phyloP scores from a whole-genome alignment of 2,329 filamentous ascomycete species.

The Mycogone perniciosa region DNA sequence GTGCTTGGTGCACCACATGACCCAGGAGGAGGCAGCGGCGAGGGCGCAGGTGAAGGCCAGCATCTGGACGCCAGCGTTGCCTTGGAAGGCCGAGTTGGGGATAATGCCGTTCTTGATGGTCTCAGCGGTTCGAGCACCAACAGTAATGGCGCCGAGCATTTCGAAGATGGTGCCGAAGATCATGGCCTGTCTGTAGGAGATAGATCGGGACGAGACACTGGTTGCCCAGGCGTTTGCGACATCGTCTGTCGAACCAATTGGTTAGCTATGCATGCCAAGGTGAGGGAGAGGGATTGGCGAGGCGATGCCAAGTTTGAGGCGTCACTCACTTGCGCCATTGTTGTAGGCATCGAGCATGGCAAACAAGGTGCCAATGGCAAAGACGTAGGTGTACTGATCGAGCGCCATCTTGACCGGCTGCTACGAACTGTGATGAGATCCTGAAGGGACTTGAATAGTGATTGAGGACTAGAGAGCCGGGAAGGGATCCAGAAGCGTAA shows the following conservation, averaged over 20 bases:
- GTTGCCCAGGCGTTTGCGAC: slow-evolving; percentile 81
- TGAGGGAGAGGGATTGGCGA: background rate
- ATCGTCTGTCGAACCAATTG: slow-evolving; percentile 52
- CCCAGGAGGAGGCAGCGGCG: slow-evolving; percentile 60
- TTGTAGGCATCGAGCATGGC: slow-evolving; percentile 72
- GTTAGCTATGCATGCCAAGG: slow-evolving; percentile 9
- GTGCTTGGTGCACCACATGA: slow-evolving; percentile 71
- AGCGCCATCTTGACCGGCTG: slow-evolving; percentile 44
- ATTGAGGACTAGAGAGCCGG: background rate
- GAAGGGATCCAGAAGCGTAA: background rate
- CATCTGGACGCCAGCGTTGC: slow-evolving; percentile 60
- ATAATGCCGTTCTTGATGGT: slow-evolving; percentile 76
- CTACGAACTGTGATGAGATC: background rate
- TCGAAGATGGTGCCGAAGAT: slow-evolving; percentile 59
- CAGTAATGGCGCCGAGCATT: slow-evolving; percentile 57
- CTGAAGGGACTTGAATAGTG: background rate
- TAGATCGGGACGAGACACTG: slow-evolving; percentile 68
- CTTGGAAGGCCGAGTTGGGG: slow-evolving; percentile 48
- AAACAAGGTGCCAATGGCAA: slow-evolving; percentile 70
- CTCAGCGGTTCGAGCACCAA: slow-evolving; percentile 61
- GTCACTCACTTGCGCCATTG: slow-evolving; percentile 65
- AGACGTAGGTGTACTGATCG: slow-evolving; percentile 62
- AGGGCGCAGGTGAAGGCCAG: slow-evolving; percentile 58
- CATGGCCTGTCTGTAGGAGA: slow-evolving; percentile 64
- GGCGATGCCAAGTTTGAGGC: background rate